A percentile compares a stretch with the other conserved stretches of the same genome.
phyloP scores from a whole-genome alignment of 139 green algal species.

The Edaphochlamys debaryana region DNA sequence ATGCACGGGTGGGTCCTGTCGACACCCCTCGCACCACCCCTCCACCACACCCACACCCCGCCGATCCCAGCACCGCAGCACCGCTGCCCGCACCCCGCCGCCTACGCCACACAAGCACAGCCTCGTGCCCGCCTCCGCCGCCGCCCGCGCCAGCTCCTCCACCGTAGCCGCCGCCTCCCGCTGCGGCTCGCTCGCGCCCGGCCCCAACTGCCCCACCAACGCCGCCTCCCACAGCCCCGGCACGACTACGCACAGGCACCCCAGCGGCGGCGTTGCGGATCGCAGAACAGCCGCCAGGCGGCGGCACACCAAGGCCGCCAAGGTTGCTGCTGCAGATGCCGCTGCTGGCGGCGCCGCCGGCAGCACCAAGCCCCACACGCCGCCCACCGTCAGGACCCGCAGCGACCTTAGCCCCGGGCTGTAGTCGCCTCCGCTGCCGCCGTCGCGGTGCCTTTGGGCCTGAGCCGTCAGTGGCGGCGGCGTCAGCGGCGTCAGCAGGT shows the following conservation, averaged over 20 bases:
- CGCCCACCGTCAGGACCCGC: neutral
- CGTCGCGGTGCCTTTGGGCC: too few relatives aligned
- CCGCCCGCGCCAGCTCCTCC: neutral
- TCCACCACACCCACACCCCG: neutral
- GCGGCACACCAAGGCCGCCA: neutral
- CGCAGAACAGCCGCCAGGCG: neutral
- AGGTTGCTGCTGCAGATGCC: neutral
- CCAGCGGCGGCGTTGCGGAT: neutral
- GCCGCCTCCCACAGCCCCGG: neutral
- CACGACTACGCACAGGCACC: neutral
- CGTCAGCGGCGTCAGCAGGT: neutral
- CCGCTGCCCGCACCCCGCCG: neutral
- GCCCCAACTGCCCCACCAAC: neutral
- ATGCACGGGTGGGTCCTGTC: neutral
- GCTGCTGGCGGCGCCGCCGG: neutral
- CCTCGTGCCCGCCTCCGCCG: neutral
- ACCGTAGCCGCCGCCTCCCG: neutral
- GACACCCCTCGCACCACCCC: neutral
- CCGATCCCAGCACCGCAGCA: neutral
- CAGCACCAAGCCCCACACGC: neutral
- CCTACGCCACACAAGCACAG: slow-evolving; percentile 2
- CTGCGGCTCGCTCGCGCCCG: neutral
- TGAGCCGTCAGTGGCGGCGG: too few relatives aligned
- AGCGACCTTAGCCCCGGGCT: neutral
- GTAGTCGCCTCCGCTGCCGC: neutral